phyloP scores from a whole-genome alignment of 495 filamentous ascomycete species.

The Podospora appendiculata region DNA sequence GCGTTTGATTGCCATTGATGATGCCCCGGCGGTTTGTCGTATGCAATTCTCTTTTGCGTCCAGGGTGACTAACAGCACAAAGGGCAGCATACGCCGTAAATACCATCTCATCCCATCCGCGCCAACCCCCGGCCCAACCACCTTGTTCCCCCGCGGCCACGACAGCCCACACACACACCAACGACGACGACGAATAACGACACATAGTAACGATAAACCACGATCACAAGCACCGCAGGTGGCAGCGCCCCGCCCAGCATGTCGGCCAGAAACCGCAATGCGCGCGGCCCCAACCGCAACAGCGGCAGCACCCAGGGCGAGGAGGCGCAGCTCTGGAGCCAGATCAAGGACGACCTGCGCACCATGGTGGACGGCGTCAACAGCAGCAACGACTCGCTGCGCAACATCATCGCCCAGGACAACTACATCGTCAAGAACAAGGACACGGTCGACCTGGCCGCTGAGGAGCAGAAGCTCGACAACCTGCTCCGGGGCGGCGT shows the following conservation, averaged over 20 bases:
- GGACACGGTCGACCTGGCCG: constrained; percentile 16
- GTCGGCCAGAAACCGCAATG: constrained; percentile 38
- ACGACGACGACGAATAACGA: background rate
- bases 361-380: constrained; percentile 32
- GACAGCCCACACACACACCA: no score
- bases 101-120: no score
- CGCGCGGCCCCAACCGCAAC: constrained; percentile 40
- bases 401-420: constrained; percentile 33
- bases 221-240: no score
- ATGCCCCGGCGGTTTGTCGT: no score
- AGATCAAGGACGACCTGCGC: constrained; percentile 35
- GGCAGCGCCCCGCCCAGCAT: constrained; percentile 12
- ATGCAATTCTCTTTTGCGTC: no score
- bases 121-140: no score
- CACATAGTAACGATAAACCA: background rate
- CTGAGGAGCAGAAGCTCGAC: constrained; percentile 34
- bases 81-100: no score
- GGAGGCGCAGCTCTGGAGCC: constrained; percentile 37
- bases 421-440: constrained; percentile 35
- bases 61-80: no score
- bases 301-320: constrained; percentile 40
- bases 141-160: no score
- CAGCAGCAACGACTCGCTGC: constrained; percentile 29
- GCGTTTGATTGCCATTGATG: no score
- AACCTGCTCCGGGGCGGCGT: constrained; percentile 32